These are phyloP conservation scores for Nicotiana sylvestris DNA, from an alignment of 257 asterid species.

Conservation along the genomic window DNA sequence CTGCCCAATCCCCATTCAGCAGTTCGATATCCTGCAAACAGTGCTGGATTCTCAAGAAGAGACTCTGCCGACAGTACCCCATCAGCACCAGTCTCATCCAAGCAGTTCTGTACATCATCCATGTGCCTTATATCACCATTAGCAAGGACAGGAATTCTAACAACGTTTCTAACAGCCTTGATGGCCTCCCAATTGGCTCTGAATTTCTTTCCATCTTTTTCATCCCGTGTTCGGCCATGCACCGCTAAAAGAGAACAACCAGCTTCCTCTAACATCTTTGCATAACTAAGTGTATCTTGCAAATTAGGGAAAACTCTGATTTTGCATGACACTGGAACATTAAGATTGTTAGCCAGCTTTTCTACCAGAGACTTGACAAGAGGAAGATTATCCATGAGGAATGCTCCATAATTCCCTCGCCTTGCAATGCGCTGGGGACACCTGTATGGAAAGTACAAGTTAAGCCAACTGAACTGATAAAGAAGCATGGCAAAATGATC, in stretches of 20 bases:
- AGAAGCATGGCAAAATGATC: not conserved
- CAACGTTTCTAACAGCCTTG: constrained; percentile 73
- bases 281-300: constrained; percentile 71
- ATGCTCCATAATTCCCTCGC: constrained; percentile 92
- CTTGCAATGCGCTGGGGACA: constrained; percentile 96
- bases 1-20: constrained; percentile 53
- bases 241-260: constrained; percentile 94
- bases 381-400: constrained; percentile 96
- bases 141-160: constrained; percentile 88
- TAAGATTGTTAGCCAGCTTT: constrained; percentile 62
- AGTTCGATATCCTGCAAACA: constrained; percentile 78
- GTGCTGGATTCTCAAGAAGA: constrained; percentile 91
- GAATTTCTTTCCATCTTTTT: constrained; percentile 81
- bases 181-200: constrained; percentile 81
- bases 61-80: constrained; percentile 95
- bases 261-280: constrained; percentile 90
- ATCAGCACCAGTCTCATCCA: constrained; percentile 75
- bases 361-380: constrained; percentile 81
- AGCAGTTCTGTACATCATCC: constrained; percentile 65
- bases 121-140: constrained; percentile 82
- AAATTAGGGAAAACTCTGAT: constrained; percentile 76
- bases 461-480: constrained; percentile 3
- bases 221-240: constrained; percentile 94
- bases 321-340: constrained; percentile 87
- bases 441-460: constrained; percentile 26